Conservation (phyloP, 257 asterid genomes). For the Hygrophila difformis region DNA sequence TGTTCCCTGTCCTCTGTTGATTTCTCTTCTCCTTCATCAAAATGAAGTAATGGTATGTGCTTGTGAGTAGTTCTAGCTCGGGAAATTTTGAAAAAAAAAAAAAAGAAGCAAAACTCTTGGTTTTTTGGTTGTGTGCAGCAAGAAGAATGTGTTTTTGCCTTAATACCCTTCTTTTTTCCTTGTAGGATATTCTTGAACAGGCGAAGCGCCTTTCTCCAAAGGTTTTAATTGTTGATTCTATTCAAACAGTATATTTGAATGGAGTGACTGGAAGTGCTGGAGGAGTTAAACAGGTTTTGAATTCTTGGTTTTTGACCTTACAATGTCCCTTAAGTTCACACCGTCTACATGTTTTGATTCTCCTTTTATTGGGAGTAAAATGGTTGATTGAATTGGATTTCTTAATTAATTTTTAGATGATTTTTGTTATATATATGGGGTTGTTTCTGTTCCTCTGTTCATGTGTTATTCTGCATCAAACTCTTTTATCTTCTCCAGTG, state of each 20-base stretch:
- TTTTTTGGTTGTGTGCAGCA: constrained; percentile 1
- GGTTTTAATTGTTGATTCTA: constrained; percentile 76
- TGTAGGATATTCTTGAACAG: constrained; percentile 84
- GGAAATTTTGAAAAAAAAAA: constrained; percentile 10
- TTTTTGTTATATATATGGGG: no score
- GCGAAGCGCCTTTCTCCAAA: constrained; percentile 54
- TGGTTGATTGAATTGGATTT: no score
- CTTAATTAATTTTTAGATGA: no score
- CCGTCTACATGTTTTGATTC: neutral
- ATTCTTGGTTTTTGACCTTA: no score
- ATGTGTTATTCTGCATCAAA: constrained; percentile 13
- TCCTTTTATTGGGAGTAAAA: constrained; percentile 9
- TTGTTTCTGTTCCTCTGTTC: constrained; percentile 1
- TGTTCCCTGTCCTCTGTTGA: no score
- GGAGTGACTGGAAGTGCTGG: constrained; percentile 90
- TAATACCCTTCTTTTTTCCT: constrained; percentile 8
- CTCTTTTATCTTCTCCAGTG: constrained; percentile 5
- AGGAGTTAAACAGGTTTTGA: constrained; percentile 61
- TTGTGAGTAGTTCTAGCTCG: no score
- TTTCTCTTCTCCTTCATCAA: no score
- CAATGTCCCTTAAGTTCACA: constrained; percentile 18
- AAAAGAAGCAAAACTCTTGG: neutral
- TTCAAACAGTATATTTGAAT: constrained; percentile 79
- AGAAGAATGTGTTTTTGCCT: no score
- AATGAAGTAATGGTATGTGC: no score